Base-by-base conservation (phyloP, 345 rosid species). In the Moricandia arvensis region DNA sequence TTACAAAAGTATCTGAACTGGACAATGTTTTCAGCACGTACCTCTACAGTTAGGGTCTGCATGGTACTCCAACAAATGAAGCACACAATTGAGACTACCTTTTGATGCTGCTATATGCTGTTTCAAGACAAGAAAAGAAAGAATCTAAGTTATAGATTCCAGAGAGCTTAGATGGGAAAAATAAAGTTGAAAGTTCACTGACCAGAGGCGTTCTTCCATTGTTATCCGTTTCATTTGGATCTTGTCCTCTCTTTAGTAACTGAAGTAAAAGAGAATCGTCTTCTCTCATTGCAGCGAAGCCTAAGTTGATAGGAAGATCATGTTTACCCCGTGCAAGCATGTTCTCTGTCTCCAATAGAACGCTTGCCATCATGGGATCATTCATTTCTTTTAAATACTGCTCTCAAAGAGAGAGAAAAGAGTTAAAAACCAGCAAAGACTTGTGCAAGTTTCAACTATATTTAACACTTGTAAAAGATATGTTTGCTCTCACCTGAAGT, bases 21-120 rank as follows among this genome's bases (percentile, higher is more conserved):
- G 60, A 35, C n/a, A 51, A 37, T 7, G 30, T n/a, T 37, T 57
- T 38, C 6, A 27, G 6, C 8, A 21, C 41, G 60, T 86, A 91
- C 97, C 98, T 91, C 73, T 86, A 70, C 82, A 72, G 53, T 90
- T 90, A 31, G 92, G 88, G 82, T 87, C 82, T 30, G 91, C 95
- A 9, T 83, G 83, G 55, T 83, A 82, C 66, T 89, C 90, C 68
- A 94, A 84, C 6, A 94, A 88, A 62, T 79, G 89, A 73, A 84
- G 87, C 45, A 86, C 92, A n/a, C 96, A 91, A 35, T 88, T 85
- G 66, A 87, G 81, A 38, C 75, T 85, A 72, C 98, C 98, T 74
- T 84, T 88, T 7, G 93, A 85, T 41, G 97, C 91, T 69, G 97
- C 89, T 58, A 94, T 90, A 72, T 94, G 97, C 98, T 91, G 75